Evolutionary conservation across 2,329 filamentous ascomycete species (phyloP).

Genomic region (Penicillium glabrum): DNA sequence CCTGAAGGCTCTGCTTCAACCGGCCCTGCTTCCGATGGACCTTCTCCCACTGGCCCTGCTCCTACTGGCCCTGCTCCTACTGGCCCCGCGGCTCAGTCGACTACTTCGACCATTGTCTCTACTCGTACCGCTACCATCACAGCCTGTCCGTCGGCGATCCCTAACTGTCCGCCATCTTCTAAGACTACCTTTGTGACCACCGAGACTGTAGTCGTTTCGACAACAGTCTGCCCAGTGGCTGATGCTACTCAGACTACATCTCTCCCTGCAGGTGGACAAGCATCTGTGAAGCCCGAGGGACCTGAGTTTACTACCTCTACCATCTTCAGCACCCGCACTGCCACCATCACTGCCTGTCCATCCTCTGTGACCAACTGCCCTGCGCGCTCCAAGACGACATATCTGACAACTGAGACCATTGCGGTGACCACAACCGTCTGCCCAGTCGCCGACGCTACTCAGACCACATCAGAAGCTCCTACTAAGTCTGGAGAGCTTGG

Average conservation of each 20-base stretch:
- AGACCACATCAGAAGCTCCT: not conserved
- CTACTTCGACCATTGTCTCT: conserved; percentile 4
- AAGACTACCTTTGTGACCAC: conserved; percentile 5
- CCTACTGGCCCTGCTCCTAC: not conserved
- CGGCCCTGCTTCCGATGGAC: not conserved
- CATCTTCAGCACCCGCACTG: conserved; percentile 20
- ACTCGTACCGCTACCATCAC: conserved; percentile 7
- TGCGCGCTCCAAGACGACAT: conserved; percentile 12
- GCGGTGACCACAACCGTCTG: conserved; percentile 25
- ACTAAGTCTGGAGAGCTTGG: not conserved
- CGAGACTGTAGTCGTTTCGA: conserved; percentile 4
- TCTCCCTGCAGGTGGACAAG: not conserved
- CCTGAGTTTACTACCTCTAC: conserved; percentile 21
- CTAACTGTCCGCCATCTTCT: not conserved
- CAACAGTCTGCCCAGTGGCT: conserved; percentile 3
- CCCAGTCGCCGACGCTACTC: conserved; percentile 11
- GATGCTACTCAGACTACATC: not conserved
- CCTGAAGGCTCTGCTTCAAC: too few species aligned
- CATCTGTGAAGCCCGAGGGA: not conserved
- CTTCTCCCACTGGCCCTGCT: not conserved
- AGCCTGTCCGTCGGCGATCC: conserved; percentile 3
- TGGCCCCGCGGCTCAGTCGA: not conserved
- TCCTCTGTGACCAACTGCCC: conserved; percentile 29
- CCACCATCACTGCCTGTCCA: conserved; percentile 28
- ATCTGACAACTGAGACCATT: conserved; percentile 22